These are phyloP conservation scores for Solanum neorickii DNA, from an alignment of 257 asterid genomes.

Conservation along the genomic window DNA sequence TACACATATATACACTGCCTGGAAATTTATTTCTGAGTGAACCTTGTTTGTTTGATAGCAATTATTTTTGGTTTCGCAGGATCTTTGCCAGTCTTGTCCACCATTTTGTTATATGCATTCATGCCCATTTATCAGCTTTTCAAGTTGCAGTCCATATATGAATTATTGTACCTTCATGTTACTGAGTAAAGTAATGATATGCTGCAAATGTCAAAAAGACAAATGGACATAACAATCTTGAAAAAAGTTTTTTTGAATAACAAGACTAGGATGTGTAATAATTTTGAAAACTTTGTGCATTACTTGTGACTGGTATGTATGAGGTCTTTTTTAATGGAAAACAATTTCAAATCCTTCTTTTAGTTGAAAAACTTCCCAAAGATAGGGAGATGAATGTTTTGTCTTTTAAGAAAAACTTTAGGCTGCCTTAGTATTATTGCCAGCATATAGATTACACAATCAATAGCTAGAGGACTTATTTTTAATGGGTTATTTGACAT, in stretches of 20 bases:
- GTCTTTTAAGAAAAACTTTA: background rate
- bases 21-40: background rate
- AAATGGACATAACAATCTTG: background rate
- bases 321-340: background rate
- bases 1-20: background rate
- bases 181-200: background rate
- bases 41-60: background rate
- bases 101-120: background rate
- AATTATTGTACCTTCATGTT: background rate
- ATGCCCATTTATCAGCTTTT: background rate
- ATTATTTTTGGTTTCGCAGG: background rate
- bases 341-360: background rate
- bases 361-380: background rate
- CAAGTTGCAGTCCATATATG: background rate
- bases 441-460: background rate
- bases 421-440: background rate
- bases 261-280: background rate
- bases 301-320: background rate
- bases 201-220: background rate
- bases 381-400: background rate
- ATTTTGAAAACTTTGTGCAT: background rate
- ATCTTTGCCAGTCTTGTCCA: background rate
- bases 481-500: background rate
- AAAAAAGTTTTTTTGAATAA: background rate
- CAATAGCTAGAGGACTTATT: background rate